A percentile compares a stretch with the other conserved stretches of the same genome.
phyloP scores from a whole-genome alignment of 805 yeast genomes.

The Starmerella geochares region DNA sequence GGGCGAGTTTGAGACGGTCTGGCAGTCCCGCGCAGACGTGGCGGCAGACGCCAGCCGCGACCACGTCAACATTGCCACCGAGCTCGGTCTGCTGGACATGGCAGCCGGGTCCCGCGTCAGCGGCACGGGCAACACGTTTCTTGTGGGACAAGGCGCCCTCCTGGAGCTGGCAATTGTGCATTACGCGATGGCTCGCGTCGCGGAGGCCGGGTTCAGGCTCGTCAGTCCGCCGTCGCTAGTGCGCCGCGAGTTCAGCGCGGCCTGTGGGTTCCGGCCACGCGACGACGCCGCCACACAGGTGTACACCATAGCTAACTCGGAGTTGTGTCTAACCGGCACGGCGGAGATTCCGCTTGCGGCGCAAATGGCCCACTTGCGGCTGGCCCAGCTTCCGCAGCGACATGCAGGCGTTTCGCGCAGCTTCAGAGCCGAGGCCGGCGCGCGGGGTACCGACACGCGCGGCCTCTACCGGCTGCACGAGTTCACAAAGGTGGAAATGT shows the following conservation, averaged over 20 bases:
- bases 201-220: constrained; percentile 55
- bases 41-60: constrained; percentile 30
- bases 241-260: constrained; percentile 60
- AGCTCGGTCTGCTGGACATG: constrained; percentile 60
- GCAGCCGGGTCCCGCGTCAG: constrained; percentile 60
- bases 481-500: constrained; percentile 87
- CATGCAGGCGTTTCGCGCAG: constrained; percentile 64
- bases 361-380: constrained; percentile 44
- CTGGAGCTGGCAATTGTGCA: constrained; percentile 84
- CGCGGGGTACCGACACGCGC: constrained; percentile 83
- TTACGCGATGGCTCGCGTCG: constrained; percentile 60
- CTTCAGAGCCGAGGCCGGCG: constrained; percentile 94
- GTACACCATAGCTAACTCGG: constrained; percentile 46
- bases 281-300: constrained; percentile 72
- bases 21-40: background rate
- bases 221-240: constrained; percentile 81
- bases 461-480: constrained; percentile 94
- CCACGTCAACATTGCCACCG: constrained; percentile 63
- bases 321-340: constrained; percentile 73
- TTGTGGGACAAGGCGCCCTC: constrained; percentile 73
- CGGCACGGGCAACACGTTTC: constrained; percentile 61
- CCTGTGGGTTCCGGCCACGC: constrained; percentile 92
- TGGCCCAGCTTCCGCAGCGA: constrained; percentile 29
- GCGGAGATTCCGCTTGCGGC: constrained; percentile 95
- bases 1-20: constrained; percentile 24